Evolutionary conservation across 345 rosid genomes (phyloP).

Genomic region (Durio zibethinus): DNA sequence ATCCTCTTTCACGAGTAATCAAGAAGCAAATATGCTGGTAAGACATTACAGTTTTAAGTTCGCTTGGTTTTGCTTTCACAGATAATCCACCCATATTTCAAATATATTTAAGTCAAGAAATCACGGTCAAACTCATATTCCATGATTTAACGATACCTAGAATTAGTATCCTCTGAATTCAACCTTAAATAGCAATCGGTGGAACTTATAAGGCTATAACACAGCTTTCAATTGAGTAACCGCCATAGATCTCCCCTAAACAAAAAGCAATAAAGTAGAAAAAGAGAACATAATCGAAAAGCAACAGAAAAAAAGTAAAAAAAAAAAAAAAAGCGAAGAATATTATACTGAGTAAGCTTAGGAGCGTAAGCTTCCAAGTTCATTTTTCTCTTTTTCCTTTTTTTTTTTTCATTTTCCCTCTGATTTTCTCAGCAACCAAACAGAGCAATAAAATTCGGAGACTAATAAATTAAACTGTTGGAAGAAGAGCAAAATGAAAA

Average conservation of each 20-base stretch:
- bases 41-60: neutral
- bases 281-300: neutral
- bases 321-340: neutral
- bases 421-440: slow-evolving; percentile 16
- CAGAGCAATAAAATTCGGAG: neutral
- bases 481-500: neutral
- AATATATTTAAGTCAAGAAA: neutral
- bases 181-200: neutral
- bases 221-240: neutral
- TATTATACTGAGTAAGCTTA: neutral
- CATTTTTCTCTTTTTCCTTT: neutral
- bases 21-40: neutral
- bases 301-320: neutral
- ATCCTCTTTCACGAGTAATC: neutral
- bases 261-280: neutral
- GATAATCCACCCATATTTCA: neutral
- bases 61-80: neutral
- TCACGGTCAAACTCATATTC: neutral
- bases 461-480: neutral
- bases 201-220: neutral
- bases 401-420: neutral
- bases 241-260: neutral
- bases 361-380: neutral
- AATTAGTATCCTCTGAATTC: slow-evolving; percentile 1
- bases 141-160: neutral